Evolutionary conservation across 805 yeast genomes (phyloP).

Genomic region (Zygosaccharomyces rouxii): DNA sequence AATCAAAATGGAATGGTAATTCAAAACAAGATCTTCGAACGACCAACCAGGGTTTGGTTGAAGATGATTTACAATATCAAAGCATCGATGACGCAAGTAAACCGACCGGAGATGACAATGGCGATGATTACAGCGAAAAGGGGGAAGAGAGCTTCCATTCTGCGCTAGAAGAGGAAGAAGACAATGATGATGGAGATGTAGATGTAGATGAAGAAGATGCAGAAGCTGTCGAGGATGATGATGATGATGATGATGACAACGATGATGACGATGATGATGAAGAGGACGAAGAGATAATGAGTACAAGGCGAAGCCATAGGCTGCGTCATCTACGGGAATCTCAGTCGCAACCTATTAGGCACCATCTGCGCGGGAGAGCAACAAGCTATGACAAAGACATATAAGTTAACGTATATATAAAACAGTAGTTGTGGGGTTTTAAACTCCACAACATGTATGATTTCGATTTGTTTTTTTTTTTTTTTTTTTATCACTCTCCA

Average conservation of each 20-base stretch:
- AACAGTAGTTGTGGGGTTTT: neutral
- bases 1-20: slow-evolving; percentile 10
- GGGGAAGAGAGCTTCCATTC: slow-evolving; percentile 2
- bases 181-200: slow-evolving; percentile 7
- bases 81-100: slow-evolving; percentile 9
- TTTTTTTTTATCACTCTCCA: neutral
- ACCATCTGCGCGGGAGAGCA: slow-evolving; percentile 5
- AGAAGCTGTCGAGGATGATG: neutral
- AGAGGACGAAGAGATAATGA: neutral
- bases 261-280: neutral
- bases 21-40: slow-evolving; percentile 22
- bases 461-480: neutral
- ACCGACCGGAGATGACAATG: slow-evolving; percentile 11
- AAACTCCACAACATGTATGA: neutral
- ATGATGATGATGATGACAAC: neutral
- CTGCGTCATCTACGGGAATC: slow-evolving; percentile 3
- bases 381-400: slow-evolving; percentile 1
- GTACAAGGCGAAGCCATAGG: slow-evolving; percentile 4
- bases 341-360: slow-evolving; percentile 5
- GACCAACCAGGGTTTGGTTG: slow-evolving; percentile 12
- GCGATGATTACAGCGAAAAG: slow-evolving; percentile 15
- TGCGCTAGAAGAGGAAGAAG: neutral
- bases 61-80: slow-evolving; percentile 4
- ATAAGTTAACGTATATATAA: slow-evolving; percentile 1
- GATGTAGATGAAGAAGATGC: slow-evolving; percentile 6